Conservation (phyloP, 371 early-diverging fungal genomes). For the Syncephalastrum contaminatum region DNA sequence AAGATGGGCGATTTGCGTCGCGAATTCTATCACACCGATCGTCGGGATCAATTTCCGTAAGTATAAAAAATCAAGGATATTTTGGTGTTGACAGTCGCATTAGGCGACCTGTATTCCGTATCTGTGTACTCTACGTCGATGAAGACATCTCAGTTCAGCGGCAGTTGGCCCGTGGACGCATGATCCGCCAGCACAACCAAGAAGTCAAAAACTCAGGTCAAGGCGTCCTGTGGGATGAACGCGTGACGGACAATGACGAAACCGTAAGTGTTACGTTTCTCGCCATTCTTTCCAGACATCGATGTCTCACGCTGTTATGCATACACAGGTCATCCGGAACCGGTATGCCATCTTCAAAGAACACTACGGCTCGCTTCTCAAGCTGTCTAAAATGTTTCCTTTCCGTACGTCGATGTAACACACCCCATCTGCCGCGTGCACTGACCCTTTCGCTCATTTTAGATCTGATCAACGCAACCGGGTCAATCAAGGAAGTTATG, state of each 20-base stretch:
- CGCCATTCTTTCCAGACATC: slow-evolving; percentile 1
- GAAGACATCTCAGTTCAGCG: slow-evolving; percentile 66
- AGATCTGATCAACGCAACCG: slow-evolving; percentile 68
- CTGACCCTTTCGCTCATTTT: neutral
- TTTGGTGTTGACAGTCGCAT: neutral
- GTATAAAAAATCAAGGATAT: neutral
- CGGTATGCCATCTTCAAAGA: slow-evolving; percentile 66
- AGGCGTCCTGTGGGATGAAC: slow-evolving; percentile 64
- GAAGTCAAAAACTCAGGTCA: slow-evolving; percentile 60
- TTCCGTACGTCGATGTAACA: slow-evolving; percentile 51
- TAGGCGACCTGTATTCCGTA: slow-evolving; percentile 65
- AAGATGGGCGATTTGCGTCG: slow-evolving; percentile 60
- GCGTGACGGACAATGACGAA: slow-evolving; percentile 68
- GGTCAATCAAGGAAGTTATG: slow-evolving; percentile 64
- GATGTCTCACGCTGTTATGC: neutral
- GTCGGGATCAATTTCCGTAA: slow-evolving; percentile 59
- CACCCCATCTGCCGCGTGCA: neutral
- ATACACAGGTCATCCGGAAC: slow-evolving; percentile 54
- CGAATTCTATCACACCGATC: slow-evolving; percentile 56
- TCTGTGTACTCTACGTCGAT: slow-evolving; percentile 66
- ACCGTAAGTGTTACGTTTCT: slow-evolving; percentile 33
- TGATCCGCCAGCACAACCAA: slow-evolving; percentile 61
- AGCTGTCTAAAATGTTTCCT: slow-evolving; percentile 65
- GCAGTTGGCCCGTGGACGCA: slow-evolving; percentile 57
- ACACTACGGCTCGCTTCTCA: slow-evolving; percentile 62